Evolutionary conservation across 129 eudicot species (phyloP).

Genomic region (Cynara cardunculus): DNA sequence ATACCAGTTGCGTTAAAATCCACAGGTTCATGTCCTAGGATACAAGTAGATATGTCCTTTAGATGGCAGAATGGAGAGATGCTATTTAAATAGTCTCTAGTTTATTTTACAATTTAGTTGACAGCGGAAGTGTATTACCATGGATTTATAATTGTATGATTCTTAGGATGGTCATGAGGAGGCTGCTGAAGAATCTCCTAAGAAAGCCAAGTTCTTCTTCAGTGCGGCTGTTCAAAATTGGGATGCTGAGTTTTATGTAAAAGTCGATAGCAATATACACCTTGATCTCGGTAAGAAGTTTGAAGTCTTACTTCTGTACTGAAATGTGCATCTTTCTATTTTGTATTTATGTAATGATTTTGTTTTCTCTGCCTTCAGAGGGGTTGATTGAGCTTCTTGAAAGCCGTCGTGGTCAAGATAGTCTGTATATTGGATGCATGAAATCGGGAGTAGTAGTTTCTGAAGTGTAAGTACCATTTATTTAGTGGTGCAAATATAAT

Average conservation of each 20-base stretch:
- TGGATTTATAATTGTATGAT: not conserved
- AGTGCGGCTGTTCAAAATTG: constrained; percentile 87
- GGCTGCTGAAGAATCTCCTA: constrained; percentile 82
- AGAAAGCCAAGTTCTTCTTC: constrained; percentile 88
- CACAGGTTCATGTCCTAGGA: not conserved
- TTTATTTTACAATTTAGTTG: not conserved
- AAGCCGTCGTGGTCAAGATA: constrained; percentile 62
- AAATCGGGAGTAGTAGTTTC: constrained; percentile 84
- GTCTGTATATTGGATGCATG: constrained; percentile 88
- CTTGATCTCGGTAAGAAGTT: constrained; percentile 66
- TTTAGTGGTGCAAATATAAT: not conserved
- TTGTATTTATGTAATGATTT: not conserved
- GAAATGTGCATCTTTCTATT: not conserved
- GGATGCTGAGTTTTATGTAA: constrained; percentile 96
- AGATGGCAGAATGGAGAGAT: not conserved
- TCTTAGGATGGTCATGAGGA: constrained; percentile 92
- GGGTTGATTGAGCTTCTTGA: constrained; percentile 71
- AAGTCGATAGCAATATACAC: constrained; percentile 73
- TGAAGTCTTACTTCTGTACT: not conserved
- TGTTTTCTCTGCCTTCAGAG: constrained; percentile 42
- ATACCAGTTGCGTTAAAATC: not conserved
- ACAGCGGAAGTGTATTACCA: not conserved
- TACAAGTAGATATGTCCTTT: not conserved
- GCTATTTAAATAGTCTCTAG: not conserved
- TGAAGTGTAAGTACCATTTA: constrained; percentile 56